Evolutionary conservation across 208 protist species (phyloP).

Genomic region (Phytomonas francai): DNA sequence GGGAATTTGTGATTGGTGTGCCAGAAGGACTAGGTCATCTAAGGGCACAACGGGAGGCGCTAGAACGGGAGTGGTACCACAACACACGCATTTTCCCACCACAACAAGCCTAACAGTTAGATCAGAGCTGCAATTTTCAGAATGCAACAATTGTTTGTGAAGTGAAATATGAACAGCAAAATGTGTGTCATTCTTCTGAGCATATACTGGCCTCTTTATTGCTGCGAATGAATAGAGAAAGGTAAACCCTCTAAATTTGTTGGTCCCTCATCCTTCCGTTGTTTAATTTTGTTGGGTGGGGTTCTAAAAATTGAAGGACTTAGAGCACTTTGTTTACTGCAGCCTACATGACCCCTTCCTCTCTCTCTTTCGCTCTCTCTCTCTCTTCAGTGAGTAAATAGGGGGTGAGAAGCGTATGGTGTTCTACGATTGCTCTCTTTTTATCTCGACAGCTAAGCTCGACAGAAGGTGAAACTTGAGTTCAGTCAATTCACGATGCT

Average conservation of each 20-base stretch:
- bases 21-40: slow-evolving; percentile 76
- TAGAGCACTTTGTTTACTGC: background rate
- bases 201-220: background rate
- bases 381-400: no score
- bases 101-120: slow-evolving; percentile 18
- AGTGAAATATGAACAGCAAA: background rate
- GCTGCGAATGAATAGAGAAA: background rate
- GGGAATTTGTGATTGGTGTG: slow-evolving; percentile 87
- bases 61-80: slow-evolving; percentile 74
- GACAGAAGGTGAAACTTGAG: background rate
- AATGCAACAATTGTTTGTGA: background rate
- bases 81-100: slow-evolving; percentile 69
- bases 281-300: background rate
- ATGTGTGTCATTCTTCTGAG: background rate
- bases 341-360: background rate
- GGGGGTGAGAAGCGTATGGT: background rate
- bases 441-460: background rate
- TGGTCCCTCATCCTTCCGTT: background rate
- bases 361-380: background rate
- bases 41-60: slow-evolving; percentile 58
- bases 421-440: background rate
- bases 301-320: background rate
- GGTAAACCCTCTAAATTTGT: background rate
- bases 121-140: background rate
- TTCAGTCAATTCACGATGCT: background rate